Evolutionary conservation across 208 protist genomes (phyloP), one percentile per base, ranked within the genome.

Genomic region (Wallacemonas rigidus): DNA sequence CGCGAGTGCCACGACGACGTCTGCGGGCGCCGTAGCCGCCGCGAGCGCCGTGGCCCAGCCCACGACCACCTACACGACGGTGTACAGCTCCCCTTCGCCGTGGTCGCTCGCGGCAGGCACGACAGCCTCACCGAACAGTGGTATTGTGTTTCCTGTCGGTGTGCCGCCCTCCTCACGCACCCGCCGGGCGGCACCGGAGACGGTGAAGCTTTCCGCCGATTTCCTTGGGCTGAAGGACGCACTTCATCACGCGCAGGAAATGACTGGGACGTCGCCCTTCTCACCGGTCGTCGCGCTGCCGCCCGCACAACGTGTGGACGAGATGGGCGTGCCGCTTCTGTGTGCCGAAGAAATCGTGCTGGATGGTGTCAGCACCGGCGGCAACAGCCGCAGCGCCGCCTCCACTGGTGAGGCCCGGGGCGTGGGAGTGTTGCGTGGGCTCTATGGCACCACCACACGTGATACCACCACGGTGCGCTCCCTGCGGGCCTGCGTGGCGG

Each of bases 381-480:
- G 43, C 60, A 65, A 11, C 12, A 0, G 17, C 39, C 56, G 67
- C 51, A 53, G 55, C 44, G 41, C 54, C 9, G 71, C 64, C 7
- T 35, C 12, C 17, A 40, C 36, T 39, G 26, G 57, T 11, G 47
- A 45, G 39, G 50, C 61, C 5, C 50, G 45, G 56, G 72, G 80
- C 2, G 58, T 89, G 67, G 51, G 67, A 2, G 56, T 62, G 43
- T 76, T 90, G 51, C 78, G 74, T 3, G 70, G 71, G 38, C 74
- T 85, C 45, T 87, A 87, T 75, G 81, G 79, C 67, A 87, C 85
- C 11, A 85, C 85, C 2, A 45, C 36, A 8, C 65, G 81, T 1
- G 85, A 90, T 68, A 81, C 55, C 63, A 85, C 55, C 69, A 65
- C 56, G 56, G 57, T 41, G 58, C 76, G 26, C 69, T 76, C 62